Percentiles rank a stretch among this genome's conserved stretches.
Conservation (phyloP, 495 filamentous ascomycete genomes). For the Neurospora sp. region DNA sequence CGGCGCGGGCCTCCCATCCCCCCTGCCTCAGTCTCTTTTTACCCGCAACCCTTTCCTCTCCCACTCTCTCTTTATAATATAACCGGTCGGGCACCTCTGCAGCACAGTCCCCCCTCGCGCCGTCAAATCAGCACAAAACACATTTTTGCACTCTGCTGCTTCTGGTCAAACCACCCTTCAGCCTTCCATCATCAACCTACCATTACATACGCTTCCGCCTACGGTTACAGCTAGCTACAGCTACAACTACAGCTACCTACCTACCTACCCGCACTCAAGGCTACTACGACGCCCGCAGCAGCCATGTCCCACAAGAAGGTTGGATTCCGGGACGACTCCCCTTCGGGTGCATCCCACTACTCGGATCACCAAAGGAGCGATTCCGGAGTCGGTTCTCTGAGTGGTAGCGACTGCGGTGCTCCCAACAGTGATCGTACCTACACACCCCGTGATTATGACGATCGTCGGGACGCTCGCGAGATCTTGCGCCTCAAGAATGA, state of each 20-base stretch:
- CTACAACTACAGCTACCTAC: background rate
- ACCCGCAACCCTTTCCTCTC: conserved; percentile 17
- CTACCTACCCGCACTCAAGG: background rate
- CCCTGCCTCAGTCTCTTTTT: conserved; percentile 8
- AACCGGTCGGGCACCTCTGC: conserved; percentile 28
- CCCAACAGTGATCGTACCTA: conserved; percentile 18
- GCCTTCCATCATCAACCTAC: conserved; percentile 2
- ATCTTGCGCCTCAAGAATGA: conserved; percentile 15
- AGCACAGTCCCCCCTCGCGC: conserved; percentile 14
- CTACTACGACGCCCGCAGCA: conserved; percentile 1
- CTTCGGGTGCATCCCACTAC: conserved; percentile 18
- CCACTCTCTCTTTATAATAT: conserved; percentile 14
- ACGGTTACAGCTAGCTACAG: conserved; percentile 5
- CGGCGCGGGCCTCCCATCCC: background rate
- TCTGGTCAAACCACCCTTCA: conserved; percentile 12
- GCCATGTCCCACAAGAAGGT: conserved; percentile 24
- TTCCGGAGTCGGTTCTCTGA: conserved; percentile 27
- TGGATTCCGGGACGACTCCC: conserved; percentile 22
- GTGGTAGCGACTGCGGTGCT: conserved; percentile 20
- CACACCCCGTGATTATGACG: conserved; percentile 13
- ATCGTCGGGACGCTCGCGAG: conserved; percentile 7
- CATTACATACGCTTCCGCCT: background rate
- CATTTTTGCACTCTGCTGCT: conserved; percentile 20
- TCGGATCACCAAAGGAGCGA: conserved; percentile 23
- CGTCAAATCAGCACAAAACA: conserved; percentile 35